phyloP scores from a whole-genome alignment of 352 stramenopile genomes.

The Pythium vanterpoolii region DNA sequence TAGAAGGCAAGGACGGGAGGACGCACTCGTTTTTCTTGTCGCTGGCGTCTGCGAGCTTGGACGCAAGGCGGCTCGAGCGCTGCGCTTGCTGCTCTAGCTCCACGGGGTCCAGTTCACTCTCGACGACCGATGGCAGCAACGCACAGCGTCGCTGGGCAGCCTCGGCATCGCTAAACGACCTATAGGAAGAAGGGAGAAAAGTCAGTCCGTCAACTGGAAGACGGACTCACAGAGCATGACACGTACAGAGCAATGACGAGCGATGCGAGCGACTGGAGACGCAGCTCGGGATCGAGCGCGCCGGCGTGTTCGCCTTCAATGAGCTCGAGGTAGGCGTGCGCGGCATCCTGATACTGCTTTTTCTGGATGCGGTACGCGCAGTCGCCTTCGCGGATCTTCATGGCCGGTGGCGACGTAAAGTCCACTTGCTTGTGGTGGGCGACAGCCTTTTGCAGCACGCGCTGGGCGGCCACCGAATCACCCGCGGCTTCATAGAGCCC shows the following conservation, averaged over 20 bases:
- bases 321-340: constrained; percentile 60
- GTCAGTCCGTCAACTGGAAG: no score
- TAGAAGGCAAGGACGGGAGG: background rate
- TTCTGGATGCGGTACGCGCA: constrained; percentile 79
- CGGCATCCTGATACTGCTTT: constrained; percentile 66
- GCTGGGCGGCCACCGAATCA: constrained; percentile 44
- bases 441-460: constrained; percentile 49
- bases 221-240: no score
- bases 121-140: constrained; percentile 55
- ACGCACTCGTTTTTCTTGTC: constrained; percentile 85
- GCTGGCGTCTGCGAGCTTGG: constrained; percentile 51
- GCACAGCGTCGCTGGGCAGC: constrained; percentile 56
- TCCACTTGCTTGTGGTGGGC: constrained; percentile 48
- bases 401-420: constrained; percentile 50
- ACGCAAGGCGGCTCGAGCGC: constrained; percentile 54
- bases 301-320: constrained; percentile 61
- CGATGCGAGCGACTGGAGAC: constrained; percentile 71
- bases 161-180: constrained; percentile 72
- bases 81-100: constrained; percentile 63
- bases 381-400: constrained; percentile 77
- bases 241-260: constrained; percentile 73
- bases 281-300: constrained; percentile 60
- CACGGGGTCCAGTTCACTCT: constrained; percentile 52
- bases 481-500: constrained; percentile 65
- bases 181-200: constrained; percentile 16